Conservation (phyloP, 1,139 yeast genomes). For the Protomyces pachydermus region DNA sequence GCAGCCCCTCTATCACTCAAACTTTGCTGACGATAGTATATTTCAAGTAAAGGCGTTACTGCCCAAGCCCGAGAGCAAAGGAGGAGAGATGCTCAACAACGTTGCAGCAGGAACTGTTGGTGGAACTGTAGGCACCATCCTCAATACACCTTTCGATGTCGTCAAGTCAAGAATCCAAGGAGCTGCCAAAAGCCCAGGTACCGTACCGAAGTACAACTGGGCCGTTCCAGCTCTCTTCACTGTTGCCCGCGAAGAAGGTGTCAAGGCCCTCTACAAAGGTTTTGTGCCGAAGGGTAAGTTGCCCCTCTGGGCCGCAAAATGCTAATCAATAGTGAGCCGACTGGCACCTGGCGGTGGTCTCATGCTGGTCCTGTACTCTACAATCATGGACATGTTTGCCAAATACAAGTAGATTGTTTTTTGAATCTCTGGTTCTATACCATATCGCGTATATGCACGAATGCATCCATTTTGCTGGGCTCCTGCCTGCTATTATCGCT, state of each 20-base stretch:
- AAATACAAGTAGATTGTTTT: neutral
- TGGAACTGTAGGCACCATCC: constrained; percentile 89
- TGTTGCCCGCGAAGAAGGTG: constrained; percentile 85
- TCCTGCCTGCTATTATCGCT: too few relatives aligned
- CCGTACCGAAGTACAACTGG: constrained; percentile 79
- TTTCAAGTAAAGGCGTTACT: constrained; percentile 74
- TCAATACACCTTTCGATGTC: constrained; percentile 96
- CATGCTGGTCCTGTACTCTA: constrained; percentile 64
- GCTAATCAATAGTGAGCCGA: neutral
- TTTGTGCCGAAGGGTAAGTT: constrained; percentile 96
- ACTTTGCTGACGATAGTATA: constrained; percentile 46
- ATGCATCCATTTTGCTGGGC: too few relatives aligned
- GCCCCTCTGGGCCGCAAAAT: constrained; percentile 71
- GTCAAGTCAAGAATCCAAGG: constrained; percentile 96
- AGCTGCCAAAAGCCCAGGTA: constrained; percentile 62
- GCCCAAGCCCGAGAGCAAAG: constrained; percentile 66
- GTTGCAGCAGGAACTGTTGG: constrained; percentile 90
- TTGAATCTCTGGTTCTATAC: too few relatives aligned
- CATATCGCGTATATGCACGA: too few relatives aligned
- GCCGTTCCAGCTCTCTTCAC: constrained; percentile 71
- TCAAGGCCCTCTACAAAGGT: constrained; percentile 83
- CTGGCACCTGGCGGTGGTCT: constrained; percentile 99
- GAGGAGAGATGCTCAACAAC: constrained; percentile 78
- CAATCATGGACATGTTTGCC: constrained; percentile 23
- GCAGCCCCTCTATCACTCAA: neutral